Evolutionary conservation across 441 rosid species (phyloP), one percentile per base, ranked within the genome.

Genomic region (Kokia cookei): DNA sequence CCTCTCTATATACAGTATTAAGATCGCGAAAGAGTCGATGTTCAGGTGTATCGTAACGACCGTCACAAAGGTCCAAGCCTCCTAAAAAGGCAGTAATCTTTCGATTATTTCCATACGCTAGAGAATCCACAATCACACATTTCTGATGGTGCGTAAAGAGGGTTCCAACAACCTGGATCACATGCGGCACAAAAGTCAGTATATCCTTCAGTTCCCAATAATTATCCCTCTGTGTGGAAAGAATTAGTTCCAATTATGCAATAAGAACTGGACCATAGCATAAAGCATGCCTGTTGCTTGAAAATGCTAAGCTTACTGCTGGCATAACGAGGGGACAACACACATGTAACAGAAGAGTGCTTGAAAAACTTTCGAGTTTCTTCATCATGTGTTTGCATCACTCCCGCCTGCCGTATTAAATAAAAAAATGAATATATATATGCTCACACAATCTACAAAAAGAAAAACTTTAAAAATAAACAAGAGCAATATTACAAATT

Each of bases 301-400:
- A 91, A 85, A 88, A 89, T 82, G 93, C 97, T 89, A 86, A 93
- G 97, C 93, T 93, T 93, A 88, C 91, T 93, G 91, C 97, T 88
- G 74, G 94, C 95, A 84, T 93, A 93, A 51, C 98, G 93, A 2
- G 97, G 95, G n/a, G 97, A 83, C 83, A 93, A 76, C 74, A 91
- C 92, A 75, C 98, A 93, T 14, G 81, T 71, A 73, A 93, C 98
- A 5, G 97, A 90, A 3, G 97, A 90, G 67, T 91, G 95, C 91
- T 88, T 91, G 84, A 93, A 93, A 73, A 93, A 93, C 82, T 82
- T 90, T 43, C 91, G 81, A 0, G 97, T 93, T 80, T 93, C 97
- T 77, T 93, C 98, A 74, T 93, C 97, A 60, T 93, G 98, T 15
- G 97, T 91, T 72, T 86, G 91, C 98, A 93, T 93, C 78, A 93